These are phyloP conservation scores for Cystobasidium ongulense DNA, from an alignment of 768 basidiomycete genomes.

Conservation along the genomic window DNA sequence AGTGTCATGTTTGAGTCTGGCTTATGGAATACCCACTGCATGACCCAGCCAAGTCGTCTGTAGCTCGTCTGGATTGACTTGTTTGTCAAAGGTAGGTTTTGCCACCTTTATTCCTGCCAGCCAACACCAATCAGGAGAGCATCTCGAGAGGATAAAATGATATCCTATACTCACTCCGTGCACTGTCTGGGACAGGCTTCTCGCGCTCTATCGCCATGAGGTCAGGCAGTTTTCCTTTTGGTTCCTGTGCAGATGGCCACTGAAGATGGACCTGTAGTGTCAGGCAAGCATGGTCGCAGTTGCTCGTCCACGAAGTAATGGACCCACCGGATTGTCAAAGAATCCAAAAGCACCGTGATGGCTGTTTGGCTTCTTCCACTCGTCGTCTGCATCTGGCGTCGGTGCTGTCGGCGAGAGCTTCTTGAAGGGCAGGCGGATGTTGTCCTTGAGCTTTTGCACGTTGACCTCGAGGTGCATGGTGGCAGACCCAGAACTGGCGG, in stretches of 20 bases:
- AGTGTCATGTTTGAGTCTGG: background rate
- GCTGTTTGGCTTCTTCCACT: slow-evolving; percentile 5
- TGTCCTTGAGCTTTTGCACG: background rate
- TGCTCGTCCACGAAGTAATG: too few relatives aligned
- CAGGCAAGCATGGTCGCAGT: too few relatives aligned
- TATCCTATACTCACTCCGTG: background rate
- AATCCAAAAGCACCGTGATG: slow-evolving; percentile 3
- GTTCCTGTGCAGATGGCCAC: background rate
- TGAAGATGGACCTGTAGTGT: too few relatives aligned
- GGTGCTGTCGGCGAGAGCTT: background rate
- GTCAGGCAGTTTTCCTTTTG: background rate
- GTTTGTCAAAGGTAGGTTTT: background rate
- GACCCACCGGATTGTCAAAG: background rate
- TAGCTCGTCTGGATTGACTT: background rate
- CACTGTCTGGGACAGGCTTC: background rate
- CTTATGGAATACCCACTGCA: background rate
- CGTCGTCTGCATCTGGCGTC: background rate
- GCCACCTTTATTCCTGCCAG: slow-evolving; percentile 13
- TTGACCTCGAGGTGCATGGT: background rate
- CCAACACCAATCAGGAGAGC: background rate
- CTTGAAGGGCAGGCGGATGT: background rate
- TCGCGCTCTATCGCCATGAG: background rate
- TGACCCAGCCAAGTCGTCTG: slow-evolving; percentile 23
- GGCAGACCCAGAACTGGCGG: background rate
- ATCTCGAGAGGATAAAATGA: background rate